Conservation (phyloP, 2,329 filamentous ascomycete genomes). For the Penicillium nordicum region DNA sequence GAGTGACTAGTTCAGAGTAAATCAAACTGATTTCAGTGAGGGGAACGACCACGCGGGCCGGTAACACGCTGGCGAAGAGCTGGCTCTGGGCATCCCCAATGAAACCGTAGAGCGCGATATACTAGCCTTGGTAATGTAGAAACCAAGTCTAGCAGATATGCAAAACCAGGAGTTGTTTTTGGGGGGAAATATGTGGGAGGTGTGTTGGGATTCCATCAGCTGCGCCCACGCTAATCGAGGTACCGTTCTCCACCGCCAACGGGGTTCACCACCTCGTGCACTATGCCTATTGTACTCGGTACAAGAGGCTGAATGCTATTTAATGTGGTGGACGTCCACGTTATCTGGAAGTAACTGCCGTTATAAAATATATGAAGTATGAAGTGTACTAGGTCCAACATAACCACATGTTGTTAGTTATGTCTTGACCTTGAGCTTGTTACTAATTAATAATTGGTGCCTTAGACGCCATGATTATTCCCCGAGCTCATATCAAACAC, state of each 20-base stretch:
- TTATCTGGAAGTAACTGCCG: not conserved
- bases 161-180: not conserved
- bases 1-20: not conserved
- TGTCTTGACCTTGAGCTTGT: not conserved
- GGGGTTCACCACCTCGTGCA: not conserved
- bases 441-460: not conserved
- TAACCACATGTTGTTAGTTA: too few relatives aligned
- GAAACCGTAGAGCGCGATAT: not conserved
- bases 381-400: not conserved
- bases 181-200: not conserved
- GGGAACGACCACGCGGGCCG: constrained; percentile 7
- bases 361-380: not conserved
- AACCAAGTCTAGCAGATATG: not conserved
- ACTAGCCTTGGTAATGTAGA: not conserved
- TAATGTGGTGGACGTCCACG: not conserved
- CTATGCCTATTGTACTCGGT: not conserved
- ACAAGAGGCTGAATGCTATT: not conserved
- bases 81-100: constrained; percentile 8
- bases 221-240: constrained; percentile 9
- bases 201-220: constrained; percentile 5
- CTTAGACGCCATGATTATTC: not conserved
- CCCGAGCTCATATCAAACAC: not conserved
- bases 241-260: constrained; percentile 10
- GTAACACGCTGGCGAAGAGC: constrained; percentile 3
- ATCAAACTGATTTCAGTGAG: constrained; percentile 4